Evolutionary conservation across 768 basidiomycete species (phyloP).

Genomic region (Lactifluus hygrophoroides): DNA sequence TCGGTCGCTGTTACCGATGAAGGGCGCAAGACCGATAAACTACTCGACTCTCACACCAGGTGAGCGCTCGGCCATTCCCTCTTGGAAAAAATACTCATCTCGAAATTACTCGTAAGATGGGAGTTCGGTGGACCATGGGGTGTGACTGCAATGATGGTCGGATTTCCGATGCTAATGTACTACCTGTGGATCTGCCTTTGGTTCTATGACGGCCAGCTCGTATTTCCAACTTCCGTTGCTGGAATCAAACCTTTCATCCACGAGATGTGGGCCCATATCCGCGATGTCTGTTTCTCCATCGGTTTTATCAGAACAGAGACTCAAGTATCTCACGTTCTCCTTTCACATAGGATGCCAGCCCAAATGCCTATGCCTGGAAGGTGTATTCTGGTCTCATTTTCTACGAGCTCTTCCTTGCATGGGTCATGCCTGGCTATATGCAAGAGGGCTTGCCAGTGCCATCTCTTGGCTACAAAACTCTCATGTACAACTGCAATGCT

Average conservation of each 20-base stretch:
- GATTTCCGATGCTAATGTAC: constrained; percentile 95
- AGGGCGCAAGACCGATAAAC: constrained; percentile 64
- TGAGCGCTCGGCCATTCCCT: constrained; percentile 20
- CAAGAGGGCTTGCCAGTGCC: constrained; percentile 97
- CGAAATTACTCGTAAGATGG: constrained; percentile 43
- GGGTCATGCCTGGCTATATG: constrained; percentile 82
- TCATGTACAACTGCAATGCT: constrained; percentile 97
- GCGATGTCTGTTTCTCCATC: constrained; percentile 44
- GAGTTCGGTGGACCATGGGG: constrained; percentile 96
- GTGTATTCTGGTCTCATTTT: constrained; percentile 84
- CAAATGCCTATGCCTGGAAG: constrained; percentile 81
- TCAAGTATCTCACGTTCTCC: neutral
- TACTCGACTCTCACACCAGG: constrained; percentile 43
- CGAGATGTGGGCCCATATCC: constrained; percentile 80
- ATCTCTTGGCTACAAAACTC: constrained; percentile 83
- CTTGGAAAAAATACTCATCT: neutral
- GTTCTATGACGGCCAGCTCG: constrained; percentile 86
- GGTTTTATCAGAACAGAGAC: neutral
- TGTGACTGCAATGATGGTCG: constrained; percentile 85
- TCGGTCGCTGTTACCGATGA: constrained; percentile 48
- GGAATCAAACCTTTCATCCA: constrained; percentile 71
- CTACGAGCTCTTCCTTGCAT: constrained; percentile 86
- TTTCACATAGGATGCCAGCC: constrained; percentile 72
- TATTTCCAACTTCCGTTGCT: constrained; percentile 55
- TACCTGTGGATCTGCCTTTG: constrained; percentile 97